Percentiles rank a stretch among this genome's conserved stretches.
phyloP scores from a whole-genome alignment of 768 basidiomycete genomes.

The Boletus rufocinnamomeus region DNA sequence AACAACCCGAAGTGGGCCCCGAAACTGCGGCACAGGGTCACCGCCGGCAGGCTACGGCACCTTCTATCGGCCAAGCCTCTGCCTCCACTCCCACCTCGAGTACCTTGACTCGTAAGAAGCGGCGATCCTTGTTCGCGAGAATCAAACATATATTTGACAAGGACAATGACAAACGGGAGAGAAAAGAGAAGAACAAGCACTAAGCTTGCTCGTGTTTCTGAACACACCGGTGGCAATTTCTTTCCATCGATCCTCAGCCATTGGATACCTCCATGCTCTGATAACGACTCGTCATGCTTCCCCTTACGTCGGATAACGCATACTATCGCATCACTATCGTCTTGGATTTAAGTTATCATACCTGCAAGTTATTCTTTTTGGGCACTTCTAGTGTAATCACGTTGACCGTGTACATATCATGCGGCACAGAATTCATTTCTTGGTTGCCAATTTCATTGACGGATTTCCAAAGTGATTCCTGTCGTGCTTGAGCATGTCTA shows the following conservation, averaged over 20 bases:
- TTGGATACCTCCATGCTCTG: constrained; percentile 5
- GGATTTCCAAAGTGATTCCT: constrained; percentile 50
- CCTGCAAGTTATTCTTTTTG: constrained; percentile 12
- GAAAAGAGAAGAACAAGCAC: constrained; percentile 34
- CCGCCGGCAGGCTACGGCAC: background rate
- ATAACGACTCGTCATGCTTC: constrained; percentile 23
- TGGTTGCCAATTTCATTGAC: constrained; percentile 24
- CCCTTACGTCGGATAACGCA: constrained; percentile 17
- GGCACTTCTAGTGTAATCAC: constrained; percentile 4
- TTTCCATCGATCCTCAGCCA: background rate
- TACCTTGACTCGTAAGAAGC: constrained; percentile 48
- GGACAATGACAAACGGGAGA: constrained; percentile 44
- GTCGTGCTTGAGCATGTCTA: constrained; percentile 5
- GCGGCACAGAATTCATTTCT: constrained; percentile 5
- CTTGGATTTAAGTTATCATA: constrained; percentile 26
- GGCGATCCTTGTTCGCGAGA: constrained; percentile 54
- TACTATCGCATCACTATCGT: constrained; percentile 9
- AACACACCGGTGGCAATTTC: background rate
- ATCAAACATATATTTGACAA: constrained; percentile 55
- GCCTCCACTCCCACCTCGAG: constrained; percentile 37
- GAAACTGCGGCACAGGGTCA: constrained; percentile 2
- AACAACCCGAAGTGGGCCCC: background rate
- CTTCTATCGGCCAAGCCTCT: constrained; percentile 2
- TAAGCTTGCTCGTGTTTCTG: constrained; percentile 1
- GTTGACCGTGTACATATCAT: constrained; percentile 23